Percentiles rank a stretch among this genome's conserved stretches.
Conservation (phyloP, 208 protist species). For the Wallacemonas sp. region DNA sequence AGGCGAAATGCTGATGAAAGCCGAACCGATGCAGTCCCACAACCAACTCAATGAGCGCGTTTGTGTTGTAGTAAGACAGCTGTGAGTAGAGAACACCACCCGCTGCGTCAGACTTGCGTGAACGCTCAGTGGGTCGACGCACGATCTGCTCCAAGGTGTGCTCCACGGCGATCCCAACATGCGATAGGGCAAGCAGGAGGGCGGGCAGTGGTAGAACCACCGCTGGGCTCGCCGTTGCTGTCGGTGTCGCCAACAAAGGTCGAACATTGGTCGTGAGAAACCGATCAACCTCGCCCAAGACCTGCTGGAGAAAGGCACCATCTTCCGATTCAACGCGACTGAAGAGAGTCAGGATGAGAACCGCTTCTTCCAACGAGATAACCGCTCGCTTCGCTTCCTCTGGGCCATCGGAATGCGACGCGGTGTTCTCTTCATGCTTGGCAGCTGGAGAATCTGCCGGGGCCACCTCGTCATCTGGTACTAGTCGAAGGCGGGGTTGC, state of each 20-base stretch:
- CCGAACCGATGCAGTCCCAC: constrained; percentile 76
- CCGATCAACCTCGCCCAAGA: constrained; percentile 54
- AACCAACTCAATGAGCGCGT: constrained; percentile 47
- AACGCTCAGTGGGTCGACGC: background rate
- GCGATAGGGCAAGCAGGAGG: constrained; percentile 56
- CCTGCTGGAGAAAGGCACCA: constrained; percentile 53
- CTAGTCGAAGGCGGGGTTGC: constrained; percentile 4
- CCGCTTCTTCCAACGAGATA: constrained; percentile 45
- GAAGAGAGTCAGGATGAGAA: constrained; percentile 60
- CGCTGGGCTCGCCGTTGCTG: background rate
- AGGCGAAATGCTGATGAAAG: constrained; percentile 53
- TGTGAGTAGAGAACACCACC: constrained; percentile 37
- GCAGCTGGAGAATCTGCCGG: no score
- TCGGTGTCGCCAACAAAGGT: background rate
- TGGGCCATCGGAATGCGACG: background rate
- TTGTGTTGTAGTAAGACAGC: constrained; percentile 31
- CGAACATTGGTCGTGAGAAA: constrained; percentile 27
- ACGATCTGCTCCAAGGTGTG: constrained; percentile 40
- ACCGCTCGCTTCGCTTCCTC: background rate
- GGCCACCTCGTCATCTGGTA: constrained; percentile 8
- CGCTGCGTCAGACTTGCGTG: background rate
- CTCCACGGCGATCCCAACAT: constrained; percentile 60
- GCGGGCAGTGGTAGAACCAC: constrained; percentile 39
- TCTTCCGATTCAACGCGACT: constrained; percentile 50
- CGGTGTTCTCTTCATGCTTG: background rate